Base-by-base conservation (phyloP, 2,329 filamentous ascomycete genomes). In the Aureobasidium musti region DNA sequence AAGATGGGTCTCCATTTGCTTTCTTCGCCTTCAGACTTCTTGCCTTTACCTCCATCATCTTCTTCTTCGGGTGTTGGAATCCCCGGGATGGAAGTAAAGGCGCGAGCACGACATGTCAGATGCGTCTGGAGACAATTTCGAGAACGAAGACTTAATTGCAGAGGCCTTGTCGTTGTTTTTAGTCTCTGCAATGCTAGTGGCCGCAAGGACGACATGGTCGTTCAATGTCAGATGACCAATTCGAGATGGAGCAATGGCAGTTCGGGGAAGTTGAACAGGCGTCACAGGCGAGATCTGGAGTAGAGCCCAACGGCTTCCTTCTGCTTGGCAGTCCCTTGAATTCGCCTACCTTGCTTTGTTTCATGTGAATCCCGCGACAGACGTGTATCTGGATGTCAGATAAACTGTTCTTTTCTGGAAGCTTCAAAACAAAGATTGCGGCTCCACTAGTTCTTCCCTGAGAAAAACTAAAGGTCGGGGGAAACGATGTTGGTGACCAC, bases 1-100 rank as follows among this genome's bases (percentile, higher is more conserved):
- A 66, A 66, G 28, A 66, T 66, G 35, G 64, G 64, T n/a, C 26
- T 50, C 64, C 64, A 66, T 39, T 45, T 54, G n/a, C 52, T 28
- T 21, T 66, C 53, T 14, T 64, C 61, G 17, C 33, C 41, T 50
- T 45, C 53, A 19, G 53, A 26, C 21, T 57, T 66, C 23, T 53
- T 59, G n/a, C 52, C 43, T 19, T 66, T 60, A 19, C 23, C 21
- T 10, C 52, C 45, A 52, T 60, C 64, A 23, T 66, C 64, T 3
- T 66, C 64, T 35, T 66, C 64, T 33, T 66, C 64, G 5, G 64
- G 53, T 30, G 43, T 28, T 30, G 64, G 53, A 11, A 66, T 11
- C 7, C 64, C 64, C 13, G 64, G 64, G 52, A 66, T 59, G 7
- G 64, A 66, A 26, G 41, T 59, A 43, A 59, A 47, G 17, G 39